Base-by-base conservation (phyloP, 2,329 filamentous ascomycete species). In the Rugonectria rugulosa region DNA sequence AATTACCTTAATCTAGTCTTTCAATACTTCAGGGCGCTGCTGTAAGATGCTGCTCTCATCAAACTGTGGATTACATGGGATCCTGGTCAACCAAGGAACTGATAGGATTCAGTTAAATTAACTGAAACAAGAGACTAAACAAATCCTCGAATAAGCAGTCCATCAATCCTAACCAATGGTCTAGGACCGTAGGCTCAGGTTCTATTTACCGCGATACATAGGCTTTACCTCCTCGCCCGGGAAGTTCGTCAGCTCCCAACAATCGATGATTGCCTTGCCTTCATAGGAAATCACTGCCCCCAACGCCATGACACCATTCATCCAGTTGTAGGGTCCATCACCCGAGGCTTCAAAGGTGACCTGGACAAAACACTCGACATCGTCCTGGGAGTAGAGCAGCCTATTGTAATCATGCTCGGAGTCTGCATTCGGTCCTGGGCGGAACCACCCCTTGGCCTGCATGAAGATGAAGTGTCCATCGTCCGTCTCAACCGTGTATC, bases 301-400 rank as follows among this genome's bases (percentile, higher is more conserved):
- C 15, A 53, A 40, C 5, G 50, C 50, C 17, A 46, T 42, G n/a
- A 53, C 46, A 3, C 50, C 50, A 34, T 53, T 53, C 50, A 53
- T 53, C 50, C 50, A 53, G 10, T 53, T 53, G n/a, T 46, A 53
- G 6, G 50, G 42, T 6, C 50, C 50, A n/a, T 46, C 14, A 0
- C 50, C 42, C 2, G 50, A 41, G 9, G 50, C 50, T n/a, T 53
- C 50, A 34, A 46, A 53, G n/a, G 34, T 53, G 3, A 53, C 41
- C 8, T 53, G 50, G 7, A 42, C 41, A 23, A 53, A 53, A 26
- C 46, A 53, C 21, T 53, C 50, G 9, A 53, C 50, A 15, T 53
- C 24, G 10, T 53, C 42, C 15, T 53, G 50, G 6, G 42, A 46
- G 12, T 19, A 53, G n/a, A 26, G 38, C 12, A 34, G 24, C 5